phyloP scores from a whole-genome alignment of 345 rosid genomes.

The Cardiospermum halicacabum region DNA sequence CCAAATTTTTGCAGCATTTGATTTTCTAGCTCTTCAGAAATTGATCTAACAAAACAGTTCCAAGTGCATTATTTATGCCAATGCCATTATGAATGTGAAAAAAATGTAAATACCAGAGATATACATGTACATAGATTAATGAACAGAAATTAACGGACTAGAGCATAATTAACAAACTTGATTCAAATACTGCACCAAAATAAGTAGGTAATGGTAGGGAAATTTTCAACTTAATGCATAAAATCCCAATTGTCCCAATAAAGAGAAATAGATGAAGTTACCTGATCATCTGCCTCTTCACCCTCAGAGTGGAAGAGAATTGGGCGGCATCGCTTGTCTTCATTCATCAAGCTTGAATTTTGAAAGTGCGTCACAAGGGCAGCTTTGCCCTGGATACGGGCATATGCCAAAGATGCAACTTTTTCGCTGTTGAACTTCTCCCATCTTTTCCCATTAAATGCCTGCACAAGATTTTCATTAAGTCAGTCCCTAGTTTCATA shows the following conservation, averaged over 20 bases:
- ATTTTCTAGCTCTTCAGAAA: neutral
- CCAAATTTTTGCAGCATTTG: neutral
- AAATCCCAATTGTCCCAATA: neutral
- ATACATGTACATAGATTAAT: neutral
- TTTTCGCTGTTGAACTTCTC: constrained; percentile 97
- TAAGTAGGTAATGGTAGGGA: neutral
- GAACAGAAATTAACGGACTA: neutral
- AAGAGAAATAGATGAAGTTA: constrained; percentile 17
- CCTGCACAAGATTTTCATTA: constrained; percentile 38
- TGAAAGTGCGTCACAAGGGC: constrained; percentile 89
- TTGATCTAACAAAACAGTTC: neutral
- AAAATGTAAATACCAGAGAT: neutral
- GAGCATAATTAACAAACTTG: neutral
- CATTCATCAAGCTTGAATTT: constrained; percentile 80
- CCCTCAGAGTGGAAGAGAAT: constrained; percentile 68
- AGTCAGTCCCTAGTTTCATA: neutral
- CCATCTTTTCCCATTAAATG: constrained; percentile 88
- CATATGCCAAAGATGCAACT: constrained; percentile 87
- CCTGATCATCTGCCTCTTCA: constrained; percentile 57
- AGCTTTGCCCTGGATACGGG: constrained; percentile 88
- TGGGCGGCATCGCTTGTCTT: constrained; percentile 78
- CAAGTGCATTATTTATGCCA: neutral
- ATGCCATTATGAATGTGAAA: neutral
- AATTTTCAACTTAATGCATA: neutral
- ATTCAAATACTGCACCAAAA: constrained; percentile 7